phyloP scores from a whole-genome alignment of 1,139 yeast species.

The Geotrichum bryndzae region DNA sequence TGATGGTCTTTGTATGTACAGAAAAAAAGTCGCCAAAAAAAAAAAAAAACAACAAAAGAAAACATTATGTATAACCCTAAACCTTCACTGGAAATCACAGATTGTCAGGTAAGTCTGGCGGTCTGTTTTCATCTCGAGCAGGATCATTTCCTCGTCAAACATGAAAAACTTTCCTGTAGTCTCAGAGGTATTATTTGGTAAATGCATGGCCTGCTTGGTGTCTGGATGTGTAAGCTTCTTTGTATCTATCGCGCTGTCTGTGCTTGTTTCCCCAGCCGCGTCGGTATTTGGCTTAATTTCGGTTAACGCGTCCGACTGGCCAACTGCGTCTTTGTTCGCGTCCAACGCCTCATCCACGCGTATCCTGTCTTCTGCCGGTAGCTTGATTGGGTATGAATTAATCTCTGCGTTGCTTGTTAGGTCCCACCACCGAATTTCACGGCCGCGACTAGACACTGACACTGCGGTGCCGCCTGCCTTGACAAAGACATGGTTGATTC shows the following conservation, averaged over 20 bases:
- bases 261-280: background rate
- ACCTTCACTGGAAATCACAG: constrained; percentile 16
- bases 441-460: constrained; percentile 19
- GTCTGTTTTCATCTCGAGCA: constrained; percentile 13
- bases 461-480: constrained; percentile 20
- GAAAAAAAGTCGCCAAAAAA: background rate
- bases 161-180: constrained; percentile 16
- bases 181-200: background rate
- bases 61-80: background rate
- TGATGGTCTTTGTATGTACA: background rate
- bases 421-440: constrained; percentile 24
- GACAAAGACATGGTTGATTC: constrained; percentile 18
- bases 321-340: background rate
- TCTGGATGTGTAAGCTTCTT: background rate
- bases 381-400: background rate
- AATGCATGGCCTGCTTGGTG: background rate
- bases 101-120: constrained; percentile 13
- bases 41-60: background rate
- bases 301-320: background rate
- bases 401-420: background rate
- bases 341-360: background rate
- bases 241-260: background rate
- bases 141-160: constrained; percentile 19
- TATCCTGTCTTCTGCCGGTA: background rate
- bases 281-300: background rate